Evolutionary conservation across 2,329 filamentous ascomycete genomes (phyloP).

Genomic region (Fusarium sp.): DNA sequence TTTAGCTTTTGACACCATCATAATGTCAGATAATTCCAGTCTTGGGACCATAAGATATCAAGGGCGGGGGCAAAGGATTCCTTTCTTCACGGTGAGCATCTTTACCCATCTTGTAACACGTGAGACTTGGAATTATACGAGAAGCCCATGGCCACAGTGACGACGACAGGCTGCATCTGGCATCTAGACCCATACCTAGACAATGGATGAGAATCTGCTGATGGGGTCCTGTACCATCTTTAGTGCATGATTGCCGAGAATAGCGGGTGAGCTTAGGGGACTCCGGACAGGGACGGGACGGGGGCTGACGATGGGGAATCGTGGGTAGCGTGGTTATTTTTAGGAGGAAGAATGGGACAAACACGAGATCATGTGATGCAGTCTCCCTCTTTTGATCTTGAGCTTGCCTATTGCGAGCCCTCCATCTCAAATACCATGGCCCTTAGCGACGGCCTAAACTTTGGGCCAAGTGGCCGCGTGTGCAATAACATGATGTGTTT

Average conservation of each 20-base stretch:
- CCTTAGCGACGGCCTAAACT: slow-evolving; percentile 14
- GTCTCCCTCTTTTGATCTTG: slow-evolving; percentile 18
- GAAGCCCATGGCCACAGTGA: slow-evolving; percentile 1
- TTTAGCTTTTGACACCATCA: slow-evolving; percentile 27
- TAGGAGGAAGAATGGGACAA: slow-evolving; percentile 35
- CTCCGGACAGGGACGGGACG: slow-evolving; percentile 25
- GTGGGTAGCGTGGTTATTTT: slow-evolving; percentile 42
- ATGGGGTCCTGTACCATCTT: slow-evolving; percentile 33
- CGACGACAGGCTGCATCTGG: neutral
- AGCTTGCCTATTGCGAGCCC: slow-evolving; percentile 25
- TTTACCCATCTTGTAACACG: neutral
- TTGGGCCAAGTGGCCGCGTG: slow-evolving; percentile 1
- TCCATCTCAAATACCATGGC: slow-evolving; percentile 3
- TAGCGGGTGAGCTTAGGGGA: slow-evolving; percentile 33
- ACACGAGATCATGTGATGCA: slow-evolving; percentile 53
- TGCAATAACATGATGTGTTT: slow-evolving; percentile 2
- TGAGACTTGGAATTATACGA: slow-evolving; percentile 7
- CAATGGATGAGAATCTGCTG: slow-evolving; percentile 14
- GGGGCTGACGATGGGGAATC: slow-evolving; percentile 1
- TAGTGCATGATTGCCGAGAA: slow-evolving; percentile 46
- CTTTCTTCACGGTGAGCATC: neutral
- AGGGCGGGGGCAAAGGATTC: slow-evolving; percentile 1
- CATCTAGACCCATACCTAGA: neutral
- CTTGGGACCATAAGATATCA: neutral
- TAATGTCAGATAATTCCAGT: slow-evolving; percentile 11